Conservation (phyloP, 164 flowering plant species). For the Sextonia rubra region DNA sequence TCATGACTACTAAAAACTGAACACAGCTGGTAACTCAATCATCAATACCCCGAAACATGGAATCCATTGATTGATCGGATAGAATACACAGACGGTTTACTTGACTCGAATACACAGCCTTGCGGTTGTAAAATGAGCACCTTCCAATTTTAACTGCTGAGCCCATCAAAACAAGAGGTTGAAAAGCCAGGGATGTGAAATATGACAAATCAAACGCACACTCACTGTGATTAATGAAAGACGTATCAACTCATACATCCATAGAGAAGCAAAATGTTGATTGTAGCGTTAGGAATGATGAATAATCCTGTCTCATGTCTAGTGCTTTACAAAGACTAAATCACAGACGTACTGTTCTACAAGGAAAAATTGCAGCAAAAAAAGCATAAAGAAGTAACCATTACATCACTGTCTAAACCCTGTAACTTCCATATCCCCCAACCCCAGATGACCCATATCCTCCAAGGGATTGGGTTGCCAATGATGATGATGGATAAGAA, state of each 20-base stretch:
- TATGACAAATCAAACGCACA: too few relatives aligned
- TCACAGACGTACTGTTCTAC: not conserved
- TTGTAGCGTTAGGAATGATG: not conserved
- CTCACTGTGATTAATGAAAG: too few relatives aligned
- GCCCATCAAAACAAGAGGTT: too few relatives aligned
- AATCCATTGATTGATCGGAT: too few relatives aligned
- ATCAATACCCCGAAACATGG: too few relatives aligned
- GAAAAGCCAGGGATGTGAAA: too few relatives aligned
- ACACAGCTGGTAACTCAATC: too few relatives aligned
- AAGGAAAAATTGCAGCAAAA: not conserved
- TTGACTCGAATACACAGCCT: too few relatives aligned
- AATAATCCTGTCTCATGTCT: not conserved
- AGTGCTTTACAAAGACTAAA: not conserved
- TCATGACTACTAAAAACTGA: too few relatives aligned
- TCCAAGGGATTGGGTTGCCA: constrained; percentile 40
- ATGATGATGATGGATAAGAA: constrained; percentile 47
- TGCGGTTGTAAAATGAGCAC: too few relatives aligned
- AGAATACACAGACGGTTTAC: too few relatives aligned
- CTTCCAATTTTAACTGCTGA: too few relatives aligned
- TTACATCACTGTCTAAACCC: constrained; percentile 33
- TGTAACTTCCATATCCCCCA: constrained; percentile 52
- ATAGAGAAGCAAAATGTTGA: not conserved
- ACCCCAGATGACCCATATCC: constrained; percentile 59
- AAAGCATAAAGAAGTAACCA: not conserved
- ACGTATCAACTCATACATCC: not conserved